A percentile compares a stretch with the other conserved stretches of the same genome.
Evolutionary conservation across 1,284 basidiomycete genomes (phyloP).

Genomic region (Afroboletus lepidellus): DNA sequence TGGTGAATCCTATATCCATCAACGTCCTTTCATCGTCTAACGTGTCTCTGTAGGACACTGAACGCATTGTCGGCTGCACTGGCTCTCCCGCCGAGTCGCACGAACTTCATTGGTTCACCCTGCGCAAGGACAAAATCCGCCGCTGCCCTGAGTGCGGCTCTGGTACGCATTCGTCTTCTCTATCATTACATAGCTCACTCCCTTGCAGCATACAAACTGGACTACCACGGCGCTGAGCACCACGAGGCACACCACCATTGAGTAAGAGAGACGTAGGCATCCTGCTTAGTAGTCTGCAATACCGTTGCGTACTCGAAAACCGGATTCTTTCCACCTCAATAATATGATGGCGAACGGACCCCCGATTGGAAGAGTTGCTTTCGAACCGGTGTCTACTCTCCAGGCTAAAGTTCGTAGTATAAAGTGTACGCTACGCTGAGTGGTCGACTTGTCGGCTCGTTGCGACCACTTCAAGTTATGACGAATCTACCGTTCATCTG

Average conservation of each 20-base stretch:
- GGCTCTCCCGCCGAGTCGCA: conserved; percentile 91
- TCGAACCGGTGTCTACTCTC: too few species aligned
- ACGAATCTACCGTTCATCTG: too few species aligned
- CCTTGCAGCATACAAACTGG: conserved; percentile 53
- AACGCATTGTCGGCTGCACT: conserved; percentile 88
- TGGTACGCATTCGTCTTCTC: conserved; percentile 46
- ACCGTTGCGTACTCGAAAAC: conserved; percentile 2
- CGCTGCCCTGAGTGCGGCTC: conserved; percentile 93
- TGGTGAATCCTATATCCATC: conserved; percentile 54
- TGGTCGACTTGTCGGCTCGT: too few species aligned
- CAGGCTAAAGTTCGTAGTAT: too few species aligned
- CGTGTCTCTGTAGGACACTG: conserved; percentile 55
- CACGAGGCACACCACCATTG: conserved; percentile 43
- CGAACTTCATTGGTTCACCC: conserved; percentile 81
- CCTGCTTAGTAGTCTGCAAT: conserved; percentile 23
- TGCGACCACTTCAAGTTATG: too few species aligned
- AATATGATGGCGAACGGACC: not conserved
- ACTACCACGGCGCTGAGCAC: conserved; percentile 53
- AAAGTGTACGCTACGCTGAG: too few species aligned
- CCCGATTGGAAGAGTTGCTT: not conserved
- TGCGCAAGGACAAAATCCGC: conserved; percentile 63
- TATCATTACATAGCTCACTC: conserved; percentile 10
- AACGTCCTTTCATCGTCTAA: not conserved
- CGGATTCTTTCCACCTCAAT: not conserved
- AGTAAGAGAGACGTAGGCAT: conserved; percentile 10